Conservation (phyloP, 1,284 basidiomycete genomes). For the Apiotrichum brassicae region DNA sequence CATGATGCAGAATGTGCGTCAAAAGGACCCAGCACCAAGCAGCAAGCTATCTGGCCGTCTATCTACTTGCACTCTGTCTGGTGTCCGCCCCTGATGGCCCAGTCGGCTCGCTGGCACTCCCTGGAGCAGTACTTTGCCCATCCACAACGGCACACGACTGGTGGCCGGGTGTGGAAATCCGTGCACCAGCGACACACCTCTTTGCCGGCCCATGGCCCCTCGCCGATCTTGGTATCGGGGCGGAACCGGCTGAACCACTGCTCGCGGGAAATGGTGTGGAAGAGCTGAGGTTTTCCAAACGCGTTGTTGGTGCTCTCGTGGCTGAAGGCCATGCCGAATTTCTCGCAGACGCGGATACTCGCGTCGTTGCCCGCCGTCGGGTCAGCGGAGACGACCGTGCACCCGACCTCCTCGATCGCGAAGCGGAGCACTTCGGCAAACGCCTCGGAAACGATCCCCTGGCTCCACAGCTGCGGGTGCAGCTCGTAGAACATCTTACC, state of each 20-base stretch:
- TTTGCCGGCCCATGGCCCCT: constrained; percentile 31
- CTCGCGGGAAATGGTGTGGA: constrained; percentile 32
- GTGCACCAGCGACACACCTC: constrained; percentile 40
- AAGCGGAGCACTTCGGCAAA: constrained; percentile 42
- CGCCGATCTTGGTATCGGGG: constrained; percentile 5
- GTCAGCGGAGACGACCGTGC: constrained; percentile 25
- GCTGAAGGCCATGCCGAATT: constrained; percentile 27
- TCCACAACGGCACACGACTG: constrained; percentile 27
- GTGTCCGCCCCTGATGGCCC: constrained; percentile 32
- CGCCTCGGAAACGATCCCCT: constrained; percentile 40
- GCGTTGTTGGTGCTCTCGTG: constrained; percentile 21
- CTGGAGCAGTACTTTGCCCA: constrained; percentile 44
- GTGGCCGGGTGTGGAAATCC: constrained; percentile 25
- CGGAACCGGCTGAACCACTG: constrained; percentile 33
- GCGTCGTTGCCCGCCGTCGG: constrained; percentile 35
- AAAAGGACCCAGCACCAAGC: no score
- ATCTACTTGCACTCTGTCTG: constrained; percentile 27
- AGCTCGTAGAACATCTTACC: constrained; percentile 43
- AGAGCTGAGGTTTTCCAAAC: constrained; percentile 31
- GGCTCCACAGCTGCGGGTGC: constrained; percentile 44
- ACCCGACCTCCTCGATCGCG: constrained; percentile 41
- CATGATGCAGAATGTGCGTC: no score
- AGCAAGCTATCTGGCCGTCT: no score
- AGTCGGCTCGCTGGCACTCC: constrained; percentile 42
- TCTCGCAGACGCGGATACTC: constrained; percentile 35